These are phyloP conservation scores for Achaetomiella virescens DNA, from an alignment of 495 filamentous ascomycete genomes.

Conservation along the genomic window DNA sequence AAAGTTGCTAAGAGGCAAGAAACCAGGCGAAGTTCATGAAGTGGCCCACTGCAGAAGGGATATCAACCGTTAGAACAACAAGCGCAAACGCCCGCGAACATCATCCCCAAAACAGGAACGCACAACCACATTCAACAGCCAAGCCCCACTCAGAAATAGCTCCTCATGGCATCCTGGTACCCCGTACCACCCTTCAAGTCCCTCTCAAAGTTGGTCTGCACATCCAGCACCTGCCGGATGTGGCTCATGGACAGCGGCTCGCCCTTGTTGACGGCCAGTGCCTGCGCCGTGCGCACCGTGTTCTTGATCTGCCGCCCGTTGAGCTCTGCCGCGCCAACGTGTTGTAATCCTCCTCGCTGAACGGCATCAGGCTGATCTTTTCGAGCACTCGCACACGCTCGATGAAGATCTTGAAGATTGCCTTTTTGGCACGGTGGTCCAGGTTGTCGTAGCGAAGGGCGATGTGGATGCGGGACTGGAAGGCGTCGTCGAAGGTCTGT, in stretches of 20 bases:
- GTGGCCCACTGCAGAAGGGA: not conserved
- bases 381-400: conserved; percentile 61
- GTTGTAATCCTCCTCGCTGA: conserved; percentile 64
- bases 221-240: conserved; percentile 74
- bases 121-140: too few species aligned
- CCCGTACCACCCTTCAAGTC: conserved; percentile 63
- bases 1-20: not conserved
- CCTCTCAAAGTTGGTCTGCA: conserved; percentile 74
- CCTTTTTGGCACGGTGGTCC: conserved; percentile 65
- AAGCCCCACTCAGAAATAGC: conserved; percentile 32
- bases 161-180: conserved; percentile 57
- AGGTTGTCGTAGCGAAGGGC: conserved; percentile 78
- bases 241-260: conserved; percentile 69
- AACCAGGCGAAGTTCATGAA: not conserved
- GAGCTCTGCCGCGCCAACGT: conserved; percentile 61
- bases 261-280: conserved; percentile 71
- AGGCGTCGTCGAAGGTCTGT: conserved; percentile 55
- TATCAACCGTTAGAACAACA: not conserved
- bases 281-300: conserved; percentile 78
- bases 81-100: not conserved
- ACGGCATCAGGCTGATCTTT: conserved; percentile 53
- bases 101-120: too few species aligned
- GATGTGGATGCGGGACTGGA: conserved; percentile 55
- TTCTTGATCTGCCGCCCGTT: conserved; percentile 98
- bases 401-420: conserved; percentile 81